phyloP scores from a whole-genome alignment of 108 stramenopile species.

The Pelagomonas calceolata region DNA sequence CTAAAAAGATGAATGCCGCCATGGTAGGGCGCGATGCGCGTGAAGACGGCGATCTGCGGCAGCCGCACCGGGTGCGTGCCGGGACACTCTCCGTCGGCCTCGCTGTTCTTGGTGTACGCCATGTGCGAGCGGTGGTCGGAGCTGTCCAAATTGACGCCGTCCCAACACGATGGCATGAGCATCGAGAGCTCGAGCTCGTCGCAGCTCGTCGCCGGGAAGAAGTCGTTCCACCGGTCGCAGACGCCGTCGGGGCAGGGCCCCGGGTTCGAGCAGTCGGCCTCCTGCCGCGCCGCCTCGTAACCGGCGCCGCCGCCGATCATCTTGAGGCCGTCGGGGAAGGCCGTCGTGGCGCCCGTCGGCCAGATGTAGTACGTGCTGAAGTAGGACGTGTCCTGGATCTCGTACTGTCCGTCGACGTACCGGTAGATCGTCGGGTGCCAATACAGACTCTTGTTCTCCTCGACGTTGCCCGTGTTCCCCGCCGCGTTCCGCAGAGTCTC shows the following conservation, averaged over 20 bases:
- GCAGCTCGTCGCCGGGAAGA: constrained; percentile 5
- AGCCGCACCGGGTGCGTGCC: constrained; percentile 12
- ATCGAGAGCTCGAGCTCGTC: constrained; percentile 19
- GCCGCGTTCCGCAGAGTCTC: background rate
- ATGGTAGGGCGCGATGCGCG: constrained; percentile 4
- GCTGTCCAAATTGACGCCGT: constrained; percentile 11
- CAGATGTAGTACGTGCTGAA: constrained; percentile 18
- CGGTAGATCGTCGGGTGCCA: constrained; percentile 27
- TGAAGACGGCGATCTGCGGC: constrained; percentile 13
- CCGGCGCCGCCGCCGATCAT: constrained; percentile 13
- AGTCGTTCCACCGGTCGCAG: constrained; percentile 5
- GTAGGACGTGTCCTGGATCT: background rate
- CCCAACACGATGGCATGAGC: constrained; percentile 19
- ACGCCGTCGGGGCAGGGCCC: constrained; percentile 4
- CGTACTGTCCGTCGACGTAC: background rate
- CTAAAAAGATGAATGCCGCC: constrained; percentile 10
- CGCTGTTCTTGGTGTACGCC: background rate
- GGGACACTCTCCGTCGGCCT: constrained; percentile 12
- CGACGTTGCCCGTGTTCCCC: constrained; percentile 13
- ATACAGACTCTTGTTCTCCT: constrained; percentile 20
- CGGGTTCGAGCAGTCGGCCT: constrained; percentile 10
- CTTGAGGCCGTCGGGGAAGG: constrained; percentile 22
- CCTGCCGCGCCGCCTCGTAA: background rate
- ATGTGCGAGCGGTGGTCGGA: constrained; percentile 3
- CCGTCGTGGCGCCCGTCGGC: constrained; percentile 14